Base-by-base conservation (phyloP, 352 stramenopile genomes). In the Phytophthora sansomeana region DNA sequence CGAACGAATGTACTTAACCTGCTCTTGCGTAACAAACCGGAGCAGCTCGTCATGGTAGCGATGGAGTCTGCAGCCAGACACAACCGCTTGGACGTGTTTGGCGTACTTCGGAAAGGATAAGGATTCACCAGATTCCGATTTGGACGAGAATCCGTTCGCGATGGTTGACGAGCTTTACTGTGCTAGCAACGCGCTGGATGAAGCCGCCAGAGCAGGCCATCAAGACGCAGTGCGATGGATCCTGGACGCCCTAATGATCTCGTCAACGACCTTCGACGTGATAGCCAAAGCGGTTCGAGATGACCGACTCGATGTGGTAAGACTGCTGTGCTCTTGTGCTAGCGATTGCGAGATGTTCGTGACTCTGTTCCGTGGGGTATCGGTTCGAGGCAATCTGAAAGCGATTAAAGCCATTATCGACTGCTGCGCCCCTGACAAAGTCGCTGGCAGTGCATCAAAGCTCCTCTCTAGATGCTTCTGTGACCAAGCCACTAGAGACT, bases 331-430 rank as follows among this genome's bases (percentile, higher is more conserved):
- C 14, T 11, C 17, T 8, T 56, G 33, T 21, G 44, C 8, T 19
- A 24, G 17, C 9, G 13, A 30, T 0, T 5, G 8, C 1, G 49
- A 32, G 21, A 46, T 56, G 3, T 33, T 33, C 10, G 6, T n/a
- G 6, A 5, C 30, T 35, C 35, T 44, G 5, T 3, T 6, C 32
- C 6, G 36, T 17, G 11, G 17, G 14, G 11, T 24, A 33, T 54
- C 30, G 47, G 14, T 7, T 17, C 2, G 11, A 43, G 35, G 19
- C 49, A 33, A 19, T n/a, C 32, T 44, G 48, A 10, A 30, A 17
- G 49, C 14, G 33, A 19, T 33, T 19, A 33, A 56, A 19, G 21
- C 33, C 49, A 32, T 56, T 32, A 35, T 21, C 49, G 49, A 56
- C 36, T 19, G 13, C 8, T 42, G 36, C 14, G 36, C 36, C 36